Evolutionary conservation across 2,329 filamentous ascomycete species (phyloP).

Genomic region (Leptographium radiaticola): DNA sequence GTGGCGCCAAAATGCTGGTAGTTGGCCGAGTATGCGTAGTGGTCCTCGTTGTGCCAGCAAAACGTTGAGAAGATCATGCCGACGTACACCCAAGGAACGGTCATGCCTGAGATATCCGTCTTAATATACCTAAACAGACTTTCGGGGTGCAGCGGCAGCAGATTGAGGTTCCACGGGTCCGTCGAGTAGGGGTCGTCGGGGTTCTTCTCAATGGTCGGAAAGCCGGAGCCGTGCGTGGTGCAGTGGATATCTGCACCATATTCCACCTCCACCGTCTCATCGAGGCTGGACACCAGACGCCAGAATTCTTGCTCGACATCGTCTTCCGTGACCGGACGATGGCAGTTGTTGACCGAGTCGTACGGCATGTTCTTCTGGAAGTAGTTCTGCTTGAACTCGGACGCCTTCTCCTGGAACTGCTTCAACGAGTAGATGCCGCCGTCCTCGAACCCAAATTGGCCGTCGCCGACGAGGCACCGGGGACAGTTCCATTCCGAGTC

Average conservation of each 20-base stretch:
- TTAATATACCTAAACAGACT: slow-evolving; percentile 96
- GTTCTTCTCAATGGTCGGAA: slow-evolving; percentile 85
- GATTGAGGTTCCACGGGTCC: slow-evolving; percentile 92
- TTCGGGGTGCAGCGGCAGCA: slow-evolving; percentile 78
- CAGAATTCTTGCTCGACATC: slow-evolving; percentile 96
- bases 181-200: slow-evolving; percentile 76
- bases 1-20: slow-evolving; percentile 97
- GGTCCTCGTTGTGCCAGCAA: slow-evolving; percentile 98
- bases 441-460: slow-evolving; percentile 95
- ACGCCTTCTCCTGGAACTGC: slow-evolving; percentile 92
- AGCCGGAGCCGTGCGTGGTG: slow-evolving; percentile 93
- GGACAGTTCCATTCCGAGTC: slow-evolving; percentile 94
- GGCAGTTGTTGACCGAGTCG: slow-evolving; percentile 70
- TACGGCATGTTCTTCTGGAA: slow-evolving; percentile 85
- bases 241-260: slow-evolving; percentile 98
- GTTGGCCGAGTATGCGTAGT: slow-evolving; percentile 94
- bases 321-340: slow-evolving; percentile 76
- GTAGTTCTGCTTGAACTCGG: slow-evolving; percentile 87
- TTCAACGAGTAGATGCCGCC: slow-evolving; percentile 89
- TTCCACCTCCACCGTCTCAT: slow-evolving; percentile 93
- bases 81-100: slow-evolving; percentile 96
- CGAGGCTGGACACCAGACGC: slow-evolving; percentile 83
- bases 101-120: slow-evolving; percentile 97
- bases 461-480: slow-evolving; percentile 86
- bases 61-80: slow-evolving; percentile 99